A percentile compares a stretch with the other conserved stretches of the same genome.
phyloP scores from a whole-genome alignment of 345 rosid species.

The Populus alba region DNA sequence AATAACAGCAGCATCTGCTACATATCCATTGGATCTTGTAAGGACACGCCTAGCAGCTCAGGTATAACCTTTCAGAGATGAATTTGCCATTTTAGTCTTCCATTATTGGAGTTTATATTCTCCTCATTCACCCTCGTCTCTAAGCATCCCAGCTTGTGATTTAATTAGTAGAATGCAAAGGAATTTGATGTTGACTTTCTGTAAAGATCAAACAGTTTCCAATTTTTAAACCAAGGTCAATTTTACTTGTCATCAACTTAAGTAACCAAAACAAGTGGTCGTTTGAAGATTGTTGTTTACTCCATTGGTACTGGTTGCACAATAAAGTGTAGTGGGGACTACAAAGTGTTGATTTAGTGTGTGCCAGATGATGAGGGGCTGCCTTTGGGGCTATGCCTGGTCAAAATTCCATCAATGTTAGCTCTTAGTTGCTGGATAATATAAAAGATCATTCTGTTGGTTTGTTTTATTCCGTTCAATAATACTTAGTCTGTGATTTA shows the following conservation, averaged over 20 bases:
- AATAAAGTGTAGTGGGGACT: not conserved
- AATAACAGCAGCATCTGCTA: conserved; percentile 83
- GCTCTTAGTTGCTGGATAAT: not conserved
- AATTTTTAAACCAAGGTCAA: not conserved
- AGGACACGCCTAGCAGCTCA: conserved; percentile 98
- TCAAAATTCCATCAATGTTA: not conserved
- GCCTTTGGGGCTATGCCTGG: not conserved
- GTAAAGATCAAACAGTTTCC: not conserved
- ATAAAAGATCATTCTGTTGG: not conserved
- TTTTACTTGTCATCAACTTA: not conserved
- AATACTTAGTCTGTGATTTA: not conserved
- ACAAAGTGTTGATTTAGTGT: not conserved
- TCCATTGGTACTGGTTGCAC: not conserved
- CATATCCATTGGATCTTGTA: conserved; percentile 93
- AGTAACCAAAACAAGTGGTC: not conserved
- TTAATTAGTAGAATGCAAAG: not conserved
- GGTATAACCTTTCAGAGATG: conserved; percentile 33
- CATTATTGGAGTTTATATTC: not conserved
- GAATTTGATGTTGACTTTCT: not conserved
- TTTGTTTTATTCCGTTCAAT: not conserved
- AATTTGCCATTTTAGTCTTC: not conserved
- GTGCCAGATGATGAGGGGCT: not conserved
- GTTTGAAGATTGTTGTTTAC: not conserved
- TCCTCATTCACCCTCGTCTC: not conserved
- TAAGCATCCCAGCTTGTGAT: not conserved